Conservation (phyloP, 495 filamentous ascomycete species). For the Tuber borchii region DNA sequence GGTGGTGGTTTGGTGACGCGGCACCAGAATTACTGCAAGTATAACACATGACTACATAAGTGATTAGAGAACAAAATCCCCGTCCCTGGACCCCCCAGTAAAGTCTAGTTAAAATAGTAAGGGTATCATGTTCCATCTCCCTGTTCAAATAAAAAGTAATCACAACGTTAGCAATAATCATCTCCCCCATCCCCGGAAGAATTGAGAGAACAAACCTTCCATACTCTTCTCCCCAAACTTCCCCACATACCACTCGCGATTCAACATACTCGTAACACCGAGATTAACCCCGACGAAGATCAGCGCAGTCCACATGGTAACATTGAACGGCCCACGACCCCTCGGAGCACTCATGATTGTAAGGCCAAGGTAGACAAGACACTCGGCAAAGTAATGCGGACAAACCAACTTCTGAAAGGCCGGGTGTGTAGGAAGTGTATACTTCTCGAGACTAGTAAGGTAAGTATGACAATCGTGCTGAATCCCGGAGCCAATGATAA, state of each 20-base stretch:
- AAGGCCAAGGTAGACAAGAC: slow-evolving; percentile 72
- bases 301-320: slow-evolving; percentile 61
- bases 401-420: slow-evolving; percentile 63
- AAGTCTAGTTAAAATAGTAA: slow-evolving; percentile 54
- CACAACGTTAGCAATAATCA: slow-evolving; percentile 8
- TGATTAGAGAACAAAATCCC: not conserved
- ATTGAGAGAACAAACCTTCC: slow-evolving; percentile 62
- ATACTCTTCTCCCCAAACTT: slow-evolving; percentile 70
- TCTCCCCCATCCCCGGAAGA: slow-evolving; percentile 49
- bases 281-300: slow-evolving; percentile 74
- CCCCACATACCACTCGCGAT: slow-evolving; percentile 68
- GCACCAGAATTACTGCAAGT: not conserved
- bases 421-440: slow-evolving; percentile 63
- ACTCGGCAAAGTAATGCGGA: slow-evolving; percentile 91
- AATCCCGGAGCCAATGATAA: slow-evolving; percentile 65
- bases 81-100: not conserved
- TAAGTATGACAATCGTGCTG: slow-evolving; percentile 79
- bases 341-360: slow-evolving; percentile 65
- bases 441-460: slow-evolving; percentile 73
- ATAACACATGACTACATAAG: not conserved
- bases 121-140: slow-evolving; percentile 78
- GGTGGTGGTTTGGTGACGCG: slow-evolving; percentile 5
- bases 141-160: slow-evolving; percentile 28
- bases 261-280: slow-evolving; percentile 70
- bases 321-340: slow-evolving; percentile 57